Evolutionary conservation across 495 filamentous ascomycete species (phyloP), one percentile per base, ranked within the genome.

Genomic region (Lasiosphaeriaceae sp.): DNA sequence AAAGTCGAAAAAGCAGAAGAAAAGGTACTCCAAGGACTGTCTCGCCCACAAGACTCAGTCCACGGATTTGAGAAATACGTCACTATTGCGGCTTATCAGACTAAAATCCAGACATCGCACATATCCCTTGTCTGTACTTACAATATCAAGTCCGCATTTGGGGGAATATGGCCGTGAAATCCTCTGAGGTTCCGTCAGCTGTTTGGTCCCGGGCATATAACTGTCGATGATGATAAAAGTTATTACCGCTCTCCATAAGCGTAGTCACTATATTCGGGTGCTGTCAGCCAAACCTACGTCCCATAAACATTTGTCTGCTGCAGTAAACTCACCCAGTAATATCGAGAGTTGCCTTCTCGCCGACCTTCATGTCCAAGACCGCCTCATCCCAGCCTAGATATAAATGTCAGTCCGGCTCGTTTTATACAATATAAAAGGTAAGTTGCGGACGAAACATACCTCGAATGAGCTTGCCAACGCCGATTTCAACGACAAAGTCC

Each of bases 381-480:
- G 87, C 90, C 77, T 92, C 85, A 59, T 96, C 90, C 90, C 90
- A 96, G 46, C 90, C 90, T 92, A 26, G 17, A 21, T 31, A 31
- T 31, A 20, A 23, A 49, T 16, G 22, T 58, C 43, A 68, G 65
- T 50, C 57, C 60, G 22, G 11, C 29, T 29, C 14, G 37, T 23
- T 16, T 6, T 17, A 4, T 23, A 2, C 2, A 50, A 21, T 12
- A 3, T 4, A 37, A 43, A 9, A 31, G 26, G 29, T 39, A 31
- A 11, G 20, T 35, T 57, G 47, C 12, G 21, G 55, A 23, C 9
- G 11, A 29, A 20, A 57, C 71, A 50, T 74, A 92, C 31, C 90
- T 90, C 73, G 79, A 81, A 96, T 96, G 59, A 96, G 85, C 65
- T 79, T 77, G 49, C 89, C 89, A 50, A 85, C 72, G 41, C 90